Conservation (phyloP, 345 rosid genomes). For the Mallotus nudiflorus region DNA sequence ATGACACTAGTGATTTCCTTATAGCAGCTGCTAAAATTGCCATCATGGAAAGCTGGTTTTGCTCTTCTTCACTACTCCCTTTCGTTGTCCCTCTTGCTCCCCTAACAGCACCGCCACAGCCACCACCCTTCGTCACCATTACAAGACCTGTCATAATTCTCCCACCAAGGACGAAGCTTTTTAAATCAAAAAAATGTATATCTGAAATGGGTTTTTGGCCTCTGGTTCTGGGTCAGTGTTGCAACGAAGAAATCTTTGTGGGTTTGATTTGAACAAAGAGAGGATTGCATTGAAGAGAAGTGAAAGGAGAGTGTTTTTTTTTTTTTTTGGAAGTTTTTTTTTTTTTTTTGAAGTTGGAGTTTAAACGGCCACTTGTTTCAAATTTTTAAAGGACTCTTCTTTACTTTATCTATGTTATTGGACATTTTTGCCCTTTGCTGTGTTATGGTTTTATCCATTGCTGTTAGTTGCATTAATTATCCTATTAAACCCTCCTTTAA, state of each 20-base stretch:
- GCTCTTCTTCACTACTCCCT: constrained; percentile 52
- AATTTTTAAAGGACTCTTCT: constrained; percentile 29
- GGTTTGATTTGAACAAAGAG: background rate
- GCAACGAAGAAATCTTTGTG: background rate
- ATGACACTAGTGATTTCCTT: constrained; percentile 83
- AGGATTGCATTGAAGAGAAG: constrained; percentile 39
- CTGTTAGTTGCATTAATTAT: background rate
- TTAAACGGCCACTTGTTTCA: constrained; percentile 82
- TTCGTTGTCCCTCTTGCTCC: constrained; percentile 28
- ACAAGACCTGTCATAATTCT: constrained; percentile 74
- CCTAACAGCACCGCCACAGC: constrained; percentile 49
- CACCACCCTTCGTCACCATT: constrained; percentile 79
- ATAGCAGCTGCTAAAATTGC: constrained; percentile 66
- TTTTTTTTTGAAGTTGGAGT: constrained; percentile 20
- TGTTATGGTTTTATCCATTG: constrained; percentile 25
- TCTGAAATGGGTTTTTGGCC: background rate
- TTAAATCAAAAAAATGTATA: too few species aligned
- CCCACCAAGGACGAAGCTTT: background rate
- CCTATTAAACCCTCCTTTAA: background rate
- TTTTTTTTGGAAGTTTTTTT: constrained; percentile 1
- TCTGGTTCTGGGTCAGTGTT: background rate
- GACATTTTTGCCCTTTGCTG: background rate
- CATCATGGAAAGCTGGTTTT: constrained; percentile 66
- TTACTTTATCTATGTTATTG: constrained; percentile 32
- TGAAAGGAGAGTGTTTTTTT: background rate